Evolutionary conservation across 805 yeast species (phyloP), one percentile per base, ranked within the genome.

Genomic region (Ascoidea rubescens): DNA sequence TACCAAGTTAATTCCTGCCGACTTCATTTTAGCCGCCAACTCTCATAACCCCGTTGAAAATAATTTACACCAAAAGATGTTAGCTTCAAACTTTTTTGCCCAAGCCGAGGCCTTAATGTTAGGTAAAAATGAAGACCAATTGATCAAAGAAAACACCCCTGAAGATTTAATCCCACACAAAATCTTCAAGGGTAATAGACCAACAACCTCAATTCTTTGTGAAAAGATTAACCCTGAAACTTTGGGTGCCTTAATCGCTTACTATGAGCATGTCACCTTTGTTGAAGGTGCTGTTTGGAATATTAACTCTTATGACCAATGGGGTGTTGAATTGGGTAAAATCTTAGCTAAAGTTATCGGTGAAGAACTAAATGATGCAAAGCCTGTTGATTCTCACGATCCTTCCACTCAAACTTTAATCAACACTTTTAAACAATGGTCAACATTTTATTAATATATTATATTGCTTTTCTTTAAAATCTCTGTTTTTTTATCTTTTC

Each of bases 321-420:
- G 98, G 96, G 99, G 99, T 72, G 99, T 93, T 64, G 99, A 93
- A 75, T 85, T 93, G 63, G 99, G 99, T 69, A 93, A 93, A 75
- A 95, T 85, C 51, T 80, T 93, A 67, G 99, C 99, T 66, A 93
- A 93, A 82, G 93, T 78, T 54, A 91, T 93, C 64, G 91, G 95
- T 63, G 78, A 78, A 62, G 97, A 93, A 73, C 81, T 93, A 66
- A 86, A 85, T 61, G 79, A 76, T 65, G 62, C 71, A 33, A 65
- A 68, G 48, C 69, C 72, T 52, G 81, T 85, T 52, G 66, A 72
- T 43, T 65, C 80, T 55, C 99, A 93, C 70, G 99, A 93, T 67
- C 82, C 83, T 45, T 86, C 96, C 49, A 93, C 99, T 62, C 84
- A 85, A 67, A 88, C 85, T 58, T 79, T 93, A 73, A 89, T 93